phyloP scores from a whole-genome alignment of 2,329 filamentous ascomycete genomes.

The Sphaerulina musiva region DNA sequence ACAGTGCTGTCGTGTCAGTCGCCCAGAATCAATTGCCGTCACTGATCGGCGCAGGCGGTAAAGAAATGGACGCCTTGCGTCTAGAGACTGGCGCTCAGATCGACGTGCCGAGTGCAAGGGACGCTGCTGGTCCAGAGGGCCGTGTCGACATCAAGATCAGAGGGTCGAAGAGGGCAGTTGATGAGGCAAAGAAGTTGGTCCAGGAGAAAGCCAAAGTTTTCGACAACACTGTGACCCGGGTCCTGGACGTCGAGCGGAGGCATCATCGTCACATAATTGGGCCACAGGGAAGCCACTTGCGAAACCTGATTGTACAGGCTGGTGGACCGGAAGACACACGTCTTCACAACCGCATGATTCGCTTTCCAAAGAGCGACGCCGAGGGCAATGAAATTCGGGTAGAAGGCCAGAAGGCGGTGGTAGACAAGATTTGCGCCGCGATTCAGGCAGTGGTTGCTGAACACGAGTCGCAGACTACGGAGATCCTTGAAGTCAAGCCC shows the following conservation, averaged over 20 bases:
- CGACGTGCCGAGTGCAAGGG: conserved; percentile 77
- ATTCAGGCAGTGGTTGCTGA: conserved; percentile 78
- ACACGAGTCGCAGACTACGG: conserved; percentile 73
- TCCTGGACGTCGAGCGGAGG: conserved; percentile 87
- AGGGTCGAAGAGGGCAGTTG: conserved; percentile 85
- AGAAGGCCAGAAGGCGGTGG: conserved; percentile 74
- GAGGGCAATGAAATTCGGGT: conserved; percentile 73
- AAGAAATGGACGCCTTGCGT: conserved; percentile 84
- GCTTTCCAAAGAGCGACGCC: conserved; percentile 86
- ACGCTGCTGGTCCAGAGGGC: conserved; percentile 57
- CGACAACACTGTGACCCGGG: conserved; percentile 79
- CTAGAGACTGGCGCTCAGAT: conserved; percentile 80
- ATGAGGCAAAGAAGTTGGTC: conserved; percentile 83
- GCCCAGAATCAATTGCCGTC: conserved; percentile 90
- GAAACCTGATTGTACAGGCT: conserved; percentile 76
- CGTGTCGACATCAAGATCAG: conserved; percentile 84
- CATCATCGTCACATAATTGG: conserved; percentile 88
- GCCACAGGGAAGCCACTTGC: conserved; percentile 73
- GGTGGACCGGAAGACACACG: conserved; percentile 84
- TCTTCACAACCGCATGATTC: conserved; percentile 79
- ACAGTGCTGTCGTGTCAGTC: conserved; percentile 71
- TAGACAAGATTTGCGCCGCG: conserved; percentile 78
- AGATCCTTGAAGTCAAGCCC: conserved; percentile 72
- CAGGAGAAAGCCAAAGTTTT: conserved; percentile 81
- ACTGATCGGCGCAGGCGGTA: conserved; percentile 82